Conservation (phyloP, 1,284 basidiomycete genomes). For the Cutaneotrichosporon daszewskae region DNA sequence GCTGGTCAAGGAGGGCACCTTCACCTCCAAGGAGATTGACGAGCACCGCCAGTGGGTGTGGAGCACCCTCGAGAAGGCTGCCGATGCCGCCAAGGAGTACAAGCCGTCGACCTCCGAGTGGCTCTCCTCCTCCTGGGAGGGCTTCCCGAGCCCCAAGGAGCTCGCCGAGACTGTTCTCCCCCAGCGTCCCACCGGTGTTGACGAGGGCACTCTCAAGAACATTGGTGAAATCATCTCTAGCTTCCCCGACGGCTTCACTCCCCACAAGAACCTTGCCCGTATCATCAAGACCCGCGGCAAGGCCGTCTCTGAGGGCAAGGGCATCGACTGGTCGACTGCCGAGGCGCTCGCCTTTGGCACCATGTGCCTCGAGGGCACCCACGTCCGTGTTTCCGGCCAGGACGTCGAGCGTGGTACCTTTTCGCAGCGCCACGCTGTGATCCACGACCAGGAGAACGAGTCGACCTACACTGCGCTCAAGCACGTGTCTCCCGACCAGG, state of each 20-base stretch:
- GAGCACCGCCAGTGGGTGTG: conserved; percentile 99
- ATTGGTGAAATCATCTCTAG: conserved; percentile 81
- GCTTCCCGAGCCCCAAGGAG: conserved; percentile 96
- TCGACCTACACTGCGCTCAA: conserved; percentile 83
- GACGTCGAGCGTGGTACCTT: conserved; percentile 99
- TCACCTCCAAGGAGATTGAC: conserved; percentile 93
- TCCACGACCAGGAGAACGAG: conserved; percentile 95
- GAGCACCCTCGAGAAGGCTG: conserved; percentile 95
- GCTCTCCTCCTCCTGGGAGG: conserved; percentile 96
- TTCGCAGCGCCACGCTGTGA: conserved; percentile 96
- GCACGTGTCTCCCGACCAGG: conserved; percentile 80
- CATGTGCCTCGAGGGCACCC: conserved; percentile 84
- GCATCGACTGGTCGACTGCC: conserved; percentile 99
- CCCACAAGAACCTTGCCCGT: conserved; percentile 89
- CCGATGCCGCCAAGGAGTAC: conserved; percentile 86
- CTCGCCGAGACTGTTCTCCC: conserved; percentile 88
- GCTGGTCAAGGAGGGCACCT: conserved; percentile 84
- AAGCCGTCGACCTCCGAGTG: conserved; percentile 89
- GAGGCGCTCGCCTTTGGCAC: conserved; percentile 96
- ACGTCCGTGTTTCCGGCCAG: conserved; percentile 94
- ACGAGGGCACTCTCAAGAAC: conserved; percentile 70
- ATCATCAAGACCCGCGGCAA: conserved; percentile 85
- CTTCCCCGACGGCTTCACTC: conserved; percentile 77
- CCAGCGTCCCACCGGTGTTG: conserved; percentile 76
- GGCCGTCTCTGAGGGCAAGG: conserved; percentile 79